phyloP scores from a whole-genome alignment of 805 yeast species.

The Kazachstania taianensis region DNA sequence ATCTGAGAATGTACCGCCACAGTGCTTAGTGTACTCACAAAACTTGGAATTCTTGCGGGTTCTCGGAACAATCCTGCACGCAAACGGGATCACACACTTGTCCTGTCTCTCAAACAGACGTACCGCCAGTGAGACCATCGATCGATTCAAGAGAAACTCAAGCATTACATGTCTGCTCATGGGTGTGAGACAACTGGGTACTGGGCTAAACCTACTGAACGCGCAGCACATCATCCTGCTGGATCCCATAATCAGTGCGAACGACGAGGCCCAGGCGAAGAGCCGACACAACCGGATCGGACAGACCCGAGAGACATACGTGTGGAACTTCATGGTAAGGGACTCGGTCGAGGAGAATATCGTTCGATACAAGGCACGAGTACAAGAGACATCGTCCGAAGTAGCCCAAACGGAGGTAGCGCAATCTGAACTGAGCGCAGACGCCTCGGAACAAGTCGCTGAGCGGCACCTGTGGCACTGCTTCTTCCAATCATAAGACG shows the following conservation, averaged over 20 bases:
- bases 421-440: slow-evolving; percentile 16
- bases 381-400: slow-evolving; percentile 13
- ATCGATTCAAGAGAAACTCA: slow-evolving; percentile 49
- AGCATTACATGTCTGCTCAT: slow-evolving; percentile 73
- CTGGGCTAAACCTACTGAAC: slow-evolving; percentile 83
- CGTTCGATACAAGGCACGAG: slow-evolving; percentile 31
- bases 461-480: slow-evolving; percentile 26
- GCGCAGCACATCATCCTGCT: slow-evolving; percentile 88
- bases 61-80: slow-evolving; percentile 53
- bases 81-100: slow-evolving; percentile 41
- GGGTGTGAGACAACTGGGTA: slow-evolving; percentile 78
- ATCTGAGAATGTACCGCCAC: slow-evolving; percentile 36
- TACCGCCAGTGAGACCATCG: slow-evolving; percentile 23
- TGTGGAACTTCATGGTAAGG: slow-evolving; percentile 83
- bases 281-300: slow-evolving; percentile 91
- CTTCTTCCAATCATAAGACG: slow-evolving; percentile 12
- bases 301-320: slow-evolving; percentile 67
- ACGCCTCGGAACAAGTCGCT: slow-evolving; percentile 21
- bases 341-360: slow-evolving; percentile 87
- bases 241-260: slow-evolving; percentile 84
- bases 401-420: neutral
- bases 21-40: slow-evolving; percentile 82
- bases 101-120: slow-evolving; percentile 39
- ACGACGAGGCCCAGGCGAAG: slow-evolving; percentile 84
- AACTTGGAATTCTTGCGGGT: slow-evolving; percentile 69